Base-by-base conservation (phyloP, 2,329 filamentous ascomycete genomes). In the Biscogniauxia sp. region DNA sequence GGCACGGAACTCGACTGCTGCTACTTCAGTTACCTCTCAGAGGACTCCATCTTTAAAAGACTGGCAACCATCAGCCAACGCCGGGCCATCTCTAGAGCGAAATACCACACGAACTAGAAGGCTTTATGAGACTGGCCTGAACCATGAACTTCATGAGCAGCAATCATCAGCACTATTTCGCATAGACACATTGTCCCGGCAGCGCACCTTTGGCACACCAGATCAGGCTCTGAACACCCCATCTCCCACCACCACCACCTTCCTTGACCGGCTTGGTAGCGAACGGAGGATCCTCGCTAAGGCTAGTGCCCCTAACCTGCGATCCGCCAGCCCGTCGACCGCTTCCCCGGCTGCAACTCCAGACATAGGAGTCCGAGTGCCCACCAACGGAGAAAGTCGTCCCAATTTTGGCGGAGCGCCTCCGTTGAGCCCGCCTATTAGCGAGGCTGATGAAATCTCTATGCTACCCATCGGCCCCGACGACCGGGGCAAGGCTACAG, bases 11-110 rank as follows among this genome's bases (percentile, higher is more conserved):
- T 97, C 94, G 0, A 97, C 93, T 1, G 91, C 93, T 6, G 93
- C 92, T 2, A 97, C 93, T 0, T 97, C 94, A 0, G 80, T 96
- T 55, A 86, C 88, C n/a, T 96, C 93, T 0, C 91, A 94, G 62
- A 79, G 78, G 17, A 74, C 82, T 0, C 73, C 79, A 2, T 83
- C 84, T 1, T 58, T 79, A 26, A 86, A 82, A 63, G 84, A 87
- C 45, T 76, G 74, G 68, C 80, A 82, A 37, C 74, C 80, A 4
- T 77, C 78, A 1, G 67, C 76, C 2, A 71, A 68, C 50, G 74
- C 78, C 5, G 74, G 74, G n/a, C 67, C 77, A 3, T 76, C 79
- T 0, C 69, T 87, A 0, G 89, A 92, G 59, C 84, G 89, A 57
- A 86, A 82, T 49, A 84, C 88, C 3, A 89, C 87, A 1, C 90